Evolutionary conservation across 257 asterid species (phyloP).

Genomic region (Nicotiana undulata): DNA sequence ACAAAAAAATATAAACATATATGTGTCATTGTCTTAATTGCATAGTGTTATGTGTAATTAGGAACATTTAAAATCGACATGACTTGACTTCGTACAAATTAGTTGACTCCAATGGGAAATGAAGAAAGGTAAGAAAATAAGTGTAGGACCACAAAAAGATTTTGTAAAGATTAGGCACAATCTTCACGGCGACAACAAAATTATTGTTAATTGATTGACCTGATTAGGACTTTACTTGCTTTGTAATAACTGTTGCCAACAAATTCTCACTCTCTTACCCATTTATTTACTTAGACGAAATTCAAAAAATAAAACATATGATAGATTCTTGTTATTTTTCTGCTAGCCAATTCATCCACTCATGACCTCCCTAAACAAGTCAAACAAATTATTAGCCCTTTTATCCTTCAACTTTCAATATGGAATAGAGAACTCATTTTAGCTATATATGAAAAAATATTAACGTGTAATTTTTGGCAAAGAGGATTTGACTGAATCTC

Average conservation of each 20-base stretch:
- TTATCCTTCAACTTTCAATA: not conserved
- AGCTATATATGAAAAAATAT: too few relatives aligned
- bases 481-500: too few relatives aligned
- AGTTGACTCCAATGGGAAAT: not conserved
- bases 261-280: not conserved
- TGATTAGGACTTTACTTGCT: not conserved
- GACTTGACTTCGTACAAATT: not conserved
- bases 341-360: not conserved
- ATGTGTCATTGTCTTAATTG: not conserved
- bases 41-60: not conserved
- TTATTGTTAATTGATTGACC: not conserved
- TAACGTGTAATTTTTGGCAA: too few relatives aligned
- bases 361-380: not conserved
- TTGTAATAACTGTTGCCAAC: conserved; percentile 14
- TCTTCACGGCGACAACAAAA: conserved; percentile 10
- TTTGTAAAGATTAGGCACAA: conserved; percentile 8
- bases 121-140: not conserved
- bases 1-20: too few relatives aligned
- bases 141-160: conserved; percentile 11
- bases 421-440: not conserved
- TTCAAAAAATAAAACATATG: not conserved
- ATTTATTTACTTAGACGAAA: not conserved
- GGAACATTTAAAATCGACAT: not conserved
- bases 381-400: not conserved
- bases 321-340: not conserved